Percentiles rank a stretch among this genome's conserved stretches.
Evolutionary conservation across 306 rosid species (phyloP).

Genomic region (Rubus idaeus): DNA sequence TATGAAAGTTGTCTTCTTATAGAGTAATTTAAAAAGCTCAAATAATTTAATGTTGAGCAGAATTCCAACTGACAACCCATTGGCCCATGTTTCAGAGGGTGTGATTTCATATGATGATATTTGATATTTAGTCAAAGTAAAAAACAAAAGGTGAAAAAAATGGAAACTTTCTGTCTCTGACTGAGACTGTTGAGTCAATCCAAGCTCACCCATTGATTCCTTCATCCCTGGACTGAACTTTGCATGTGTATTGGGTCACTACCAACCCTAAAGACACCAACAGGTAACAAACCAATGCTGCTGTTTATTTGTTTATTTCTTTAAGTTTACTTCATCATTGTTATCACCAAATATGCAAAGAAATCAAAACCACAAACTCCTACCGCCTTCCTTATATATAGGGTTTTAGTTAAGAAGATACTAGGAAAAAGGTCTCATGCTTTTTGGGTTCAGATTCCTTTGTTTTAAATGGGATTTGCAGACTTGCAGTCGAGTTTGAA

Average conservation of each 20-base stretch:
- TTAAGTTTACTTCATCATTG: background rate
- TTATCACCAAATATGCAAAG: background rate
- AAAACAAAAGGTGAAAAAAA: background rate
- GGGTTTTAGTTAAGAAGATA: background rate
- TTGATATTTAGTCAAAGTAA: background rate
- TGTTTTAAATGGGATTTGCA: slow-evolving; percentile 2
- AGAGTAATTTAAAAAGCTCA: background rate
- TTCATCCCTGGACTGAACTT: slow-evolving; percentile 7
- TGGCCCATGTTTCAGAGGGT: background rate
- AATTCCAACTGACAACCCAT: slow-evolving; percentile 3
- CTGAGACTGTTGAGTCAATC: background rate
- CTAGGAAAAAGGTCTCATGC: background rate
- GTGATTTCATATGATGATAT: background rate
- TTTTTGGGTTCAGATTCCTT: background rate
- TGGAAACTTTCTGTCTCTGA: background rate
- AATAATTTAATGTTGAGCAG: background rate
- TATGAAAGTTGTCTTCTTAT: background rate
- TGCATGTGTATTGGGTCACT: slow-evolving; percentile 9
- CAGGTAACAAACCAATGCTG: slow-evolving; percentile 8
- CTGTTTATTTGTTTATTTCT: background rate
- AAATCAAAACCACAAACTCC: background rate
- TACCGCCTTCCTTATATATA: background rate
- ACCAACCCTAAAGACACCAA: background rate
- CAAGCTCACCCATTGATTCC: slow-evolving; percentile 11
- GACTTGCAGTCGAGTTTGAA: slow-evolving; percentile 13